Percentiles rank a stretch among this genome's conserved stretches.
These are phyloP conservation scores for Neobulgaria alba DNA, from an alignment of 2,329 filamentous ascomycete genomes.

Conservation along the genomic window DNA sequence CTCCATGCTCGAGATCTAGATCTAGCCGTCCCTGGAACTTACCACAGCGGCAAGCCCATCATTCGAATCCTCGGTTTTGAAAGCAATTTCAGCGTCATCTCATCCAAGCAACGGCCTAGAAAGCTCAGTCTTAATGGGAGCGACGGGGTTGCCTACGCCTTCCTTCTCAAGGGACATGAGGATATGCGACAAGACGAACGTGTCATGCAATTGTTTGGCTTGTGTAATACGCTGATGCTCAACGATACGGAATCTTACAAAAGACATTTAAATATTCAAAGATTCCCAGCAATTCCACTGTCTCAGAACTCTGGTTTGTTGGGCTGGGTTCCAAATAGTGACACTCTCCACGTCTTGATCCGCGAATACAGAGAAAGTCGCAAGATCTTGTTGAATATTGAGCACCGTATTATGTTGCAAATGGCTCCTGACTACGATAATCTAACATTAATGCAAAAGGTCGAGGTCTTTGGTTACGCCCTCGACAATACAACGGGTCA, in stretches of 20 bases:
- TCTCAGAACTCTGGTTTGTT: constrained; percentile 93
- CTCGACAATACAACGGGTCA: constrained; percentile 99
- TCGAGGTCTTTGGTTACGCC: constrained; percentile 98
- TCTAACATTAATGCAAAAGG: constrained; percentile 98
- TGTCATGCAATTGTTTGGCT: constrained; percentile 97
- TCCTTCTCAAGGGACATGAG: constrained; percentile 95
- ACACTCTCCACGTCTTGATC: constrained; percentile 93
- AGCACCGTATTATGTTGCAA: constrained; percentile 98
- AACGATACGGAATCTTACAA: constrained; percentile 97
- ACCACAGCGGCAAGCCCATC: constrained; percentile 68
- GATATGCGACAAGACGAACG: constrained; percentile 98
- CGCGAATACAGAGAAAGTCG: constrained; percentile 94
- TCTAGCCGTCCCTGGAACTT: constrained; percentile 91
- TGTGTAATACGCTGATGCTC: constrained; percentile 89
- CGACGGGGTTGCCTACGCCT: constrained; percentile 80
- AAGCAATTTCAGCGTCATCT: constrained; percentile 81
- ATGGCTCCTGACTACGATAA: constrained; percentile 99
- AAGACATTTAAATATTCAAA: constrained; percentile 90
- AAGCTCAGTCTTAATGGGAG: constrained; percentile 84
- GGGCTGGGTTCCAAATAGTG: constrained; percentile 95
- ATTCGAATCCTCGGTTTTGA: constrained; percentile 87
- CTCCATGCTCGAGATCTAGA: constrained; percentile 79
- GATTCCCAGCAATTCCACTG: constrained; percentile 91
- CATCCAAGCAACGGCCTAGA: constrained; percentile 90
- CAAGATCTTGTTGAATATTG: constrained; percentile 97